Evolutionary conservation across 106 monocot species (phyloP).

Genomic region (Allium fistulosum): DNA sequence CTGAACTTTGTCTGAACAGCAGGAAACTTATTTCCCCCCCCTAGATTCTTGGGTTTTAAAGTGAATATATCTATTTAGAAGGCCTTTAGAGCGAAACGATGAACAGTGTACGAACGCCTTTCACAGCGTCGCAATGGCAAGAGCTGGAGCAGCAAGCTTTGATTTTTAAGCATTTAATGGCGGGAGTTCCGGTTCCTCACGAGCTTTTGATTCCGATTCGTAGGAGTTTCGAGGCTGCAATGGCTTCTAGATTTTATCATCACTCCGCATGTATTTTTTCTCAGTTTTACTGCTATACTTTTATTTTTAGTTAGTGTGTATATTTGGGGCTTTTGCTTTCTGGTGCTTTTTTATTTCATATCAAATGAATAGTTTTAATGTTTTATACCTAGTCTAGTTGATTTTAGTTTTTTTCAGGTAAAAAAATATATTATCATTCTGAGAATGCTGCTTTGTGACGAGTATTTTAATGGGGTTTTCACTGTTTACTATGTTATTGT

Average conservation of each 20-base stretch:
- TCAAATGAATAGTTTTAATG: neutral
- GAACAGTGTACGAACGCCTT: slow-evolving; percentile 28
- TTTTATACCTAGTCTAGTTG: slow-evolving; percentile 2
- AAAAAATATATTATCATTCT: too few relatives aligned
- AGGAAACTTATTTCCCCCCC: slow-evolving; percentile 3
- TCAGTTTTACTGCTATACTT: neutral
- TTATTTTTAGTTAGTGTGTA: neutral
- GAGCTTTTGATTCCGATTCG: slow-evolving; percentile 29
- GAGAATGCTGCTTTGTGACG: too few relatives aligned
- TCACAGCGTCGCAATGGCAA: slow-evolving; percentile 53
- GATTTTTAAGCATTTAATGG: slow-evolving; percentile 41
- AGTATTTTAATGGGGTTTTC: neutral
- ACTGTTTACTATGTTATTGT: neutral
- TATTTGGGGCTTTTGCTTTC: neutral
- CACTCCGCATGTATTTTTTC: slow-evolving; percentile 23
- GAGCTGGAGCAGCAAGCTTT: slow-evolving; percentile 57
- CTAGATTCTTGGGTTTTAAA: neutral
- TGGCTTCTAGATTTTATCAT: slow-evolving; percentile 29
- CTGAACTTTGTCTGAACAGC: slow-evolving; percentile 13
- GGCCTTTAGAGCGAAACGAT: neutral
- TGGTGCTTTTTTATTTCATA: neutral
- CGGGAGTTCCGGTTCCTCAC: slow-evolving; percentile 33
- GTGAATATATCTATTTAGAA: neutral
- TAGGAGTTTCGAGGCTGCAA: slow-evolving; percentile 25
- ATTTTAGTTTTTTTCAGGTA: neutral